Evolutionary conservation across 768 basidiomycete genomes (phyloP).

Genomic region (Termitomyces sp.): DNA sequence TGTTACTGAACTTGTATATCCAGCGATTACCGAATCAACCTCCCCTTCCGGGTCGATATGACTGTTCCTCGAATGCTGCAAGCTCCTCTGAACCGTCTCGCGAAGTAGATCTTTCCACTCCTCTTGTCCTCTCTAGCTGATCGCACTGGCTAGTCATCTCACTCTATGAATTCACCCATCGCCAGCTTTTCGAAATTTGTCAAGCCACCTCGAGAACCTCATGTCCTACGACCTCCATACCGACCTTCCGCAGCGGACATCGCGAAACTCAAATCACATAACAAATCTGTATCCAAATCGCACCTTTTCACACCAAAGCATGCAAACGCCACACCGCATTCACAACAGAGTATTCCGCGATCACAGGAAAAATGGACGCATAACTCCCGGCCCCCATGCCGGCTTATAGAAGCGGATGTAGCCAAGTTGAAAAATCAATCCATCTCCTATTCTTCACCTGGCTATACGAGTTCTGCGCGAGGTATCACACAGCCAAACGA

Average conservation of each 20-base stretch:
- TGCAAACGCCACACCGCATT: background rate
- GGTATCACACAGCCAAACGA: background rate
- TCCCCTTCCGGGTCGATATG: background rate
- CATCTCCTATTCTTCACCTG: background rate
- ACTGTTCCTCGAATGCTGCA: too few species aligned
- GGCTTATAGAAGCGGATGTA: background rate
- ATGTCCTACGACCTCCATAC: slow-evolving; percentile 6
- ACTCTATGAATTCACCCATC: background rate
- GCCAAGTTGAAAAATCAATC: background rate
- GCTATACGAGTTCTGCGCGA: background rate
- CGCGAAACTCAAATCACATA: background rate
- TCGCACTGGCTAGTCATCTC: background rate
- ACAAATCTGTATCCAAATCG: background rate
- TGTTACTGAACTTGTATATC: background rate
- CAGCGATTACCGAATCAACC: slow-evolving; percentile 6
- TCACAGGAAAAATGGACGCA: background rate
- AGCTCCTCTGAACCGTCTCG: background rate
- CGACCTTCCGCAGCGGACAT: slow-evolving; percentile 5
- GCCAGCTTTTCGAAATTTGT: background rate
- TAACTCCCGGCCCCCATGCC: slow-evolving; percentile 1
- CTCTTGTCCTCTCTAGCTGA: background rate
- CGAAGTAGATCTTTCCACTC: background rate
- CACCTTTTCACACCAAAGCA: background rate
- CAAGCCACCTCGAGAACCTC: background rate
- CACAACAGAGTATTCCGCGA: background rate